Conservation (phyloP, 345 rosid species). For the Brassica napus region Da-Ae NC_063436.1:10190001-10190500, state of each 20-base stretch:
- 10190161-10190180: no score
- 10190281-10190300: background rate
- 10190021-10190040: background rate
- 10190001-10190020: background rate
- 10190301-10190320: background rate
- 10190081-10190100: background rate
- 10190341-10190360: slow-evolving; percentile 14
- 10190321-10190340: background rate
- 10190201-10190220: no score
- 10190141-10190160: no score
- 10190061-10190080: background rate
- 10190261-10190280: background rate
- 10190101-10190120: background rate
- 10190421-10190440: slow-evolving; percentile 31
- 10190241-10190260: no score
- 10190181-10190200: no score
- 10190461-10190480: slow-evolving; percentile 32
- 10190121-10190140: background rate
- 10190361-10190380: slow-evolving; percentile 35
- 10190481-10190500: background rate
- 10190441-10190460: slow-evolving; percentile 39
- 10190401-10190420: slow-evolving; percentile 10
- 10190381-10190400: slow-evolving; percentile 11
- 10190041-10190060: background rate
- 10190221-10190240: no score